Evolutionary conservation across 2,329 filamentous ascomycete species (phyloP).

Genomic region (Ceratocystis colombiana): DNA sequence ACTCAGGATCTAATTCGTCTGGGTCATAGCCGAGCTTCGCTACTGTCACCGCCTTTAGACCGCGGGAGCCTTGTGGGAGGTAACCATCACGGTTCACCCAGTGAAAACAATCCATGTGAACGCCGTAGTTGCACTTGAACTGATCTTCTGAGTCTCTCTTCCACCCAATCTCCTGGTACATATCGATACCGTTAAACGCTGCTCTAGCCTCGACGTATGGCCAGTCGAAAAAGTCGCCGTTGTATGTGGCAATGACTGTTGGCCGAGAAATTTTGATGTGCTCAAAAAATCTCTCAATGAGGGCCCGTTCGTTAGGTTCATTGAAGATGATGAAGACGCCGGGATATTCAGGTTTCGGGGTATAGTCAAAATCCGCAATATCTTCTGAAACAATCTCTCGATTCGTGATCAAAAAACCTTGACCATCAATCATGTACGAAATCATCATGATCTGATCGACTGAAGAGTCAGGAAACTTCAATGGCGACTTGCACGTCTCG

Average conservation of each 20-base stretch:
- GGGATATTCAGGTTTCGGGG: constrained; percentile 88
- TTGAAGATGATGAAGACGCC: constrained; percentile 98
- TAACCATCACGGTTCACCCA: constrained; percentile 99
- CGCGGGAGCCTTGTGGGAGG: constrained; percentile 90
- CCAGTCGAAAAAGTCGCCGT: constrained; percentile 99
- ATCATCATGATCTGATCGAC: constrained; percentile 99
- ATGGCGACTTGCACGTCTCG: constrained; percentile 86
- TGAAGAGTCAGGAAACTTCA: constrained; percentile 92
- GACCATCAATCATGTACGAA: constrained; percentile 99
- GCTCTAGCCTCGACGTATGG: constrained; percentile 92
- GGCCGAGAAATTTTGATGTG: constrained; percentile 92
- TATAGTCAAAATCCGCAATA: constrained; percentile 96
- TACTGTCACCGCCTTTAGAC: constrained; percentile 92
- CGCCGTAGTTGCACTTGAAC: constrained; percentile 90
- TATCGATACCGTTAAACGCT: constrained; percentile 90
- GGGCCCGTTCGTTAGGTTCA: constrained; percentile 79
- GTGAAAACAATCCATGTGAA: constrained; percentile 97
- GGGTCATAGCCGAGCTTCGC: constrained; percentile 97
- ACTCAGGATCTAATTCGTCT: constrained; percentile 90
- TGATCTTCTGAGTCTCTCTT: constrained; percentile 91
- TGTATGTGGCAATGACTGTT: constrained; percentile 98
- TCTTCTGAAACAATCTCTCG: constrained; percentile 96
- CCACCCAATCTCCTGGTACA: constrained; percentile 98
- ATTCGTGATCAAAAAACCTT: constrained; percentile 96
- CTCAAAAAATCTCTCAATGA: constrained; percentile 85